A percentile compares a stretch with the other conserved stretches of the same genome.
Evolutionary conservation across 148 eudicot genomes (phyloP).

Genomic region (Silene uniflora): DNA sequence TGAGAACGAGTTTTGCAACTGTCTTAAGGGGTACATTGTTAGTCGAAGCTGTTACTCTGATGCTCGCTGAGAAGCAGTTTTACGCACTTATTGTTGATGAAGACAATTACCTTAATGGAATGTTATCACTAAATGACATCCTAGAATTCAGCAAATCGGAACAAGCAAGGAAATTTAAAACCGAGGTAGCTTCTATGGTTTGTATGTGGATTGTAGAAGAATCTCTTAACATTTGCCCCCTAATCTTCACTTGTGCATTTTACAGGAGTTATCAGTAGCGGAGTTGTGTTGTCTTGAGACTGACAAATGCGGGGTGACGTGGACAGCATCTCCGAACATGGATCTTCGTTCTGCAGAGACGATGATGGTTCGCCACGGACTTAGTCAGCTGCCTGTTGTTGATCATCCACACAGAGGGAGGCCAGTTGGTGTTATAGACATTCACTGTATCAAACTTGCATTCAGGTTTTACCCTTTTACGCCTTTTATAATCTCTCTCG

Average conservation of each 20-base stretch:
- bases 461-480: conserved; percentile 48
- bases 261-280: conserved; percentile 63
- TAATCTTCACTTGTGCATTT: conserved; percentile 6
- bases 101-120: conserved; percentile 41
- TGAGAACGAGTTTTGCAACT: conserved; percentile 68
- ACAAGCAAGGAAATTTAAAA: conserved; percentile 33
- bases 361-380: conserved; percentile 49
- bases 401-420: conserved; percentile 40
- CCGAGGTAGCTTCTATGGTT: conserved; percentile 39
- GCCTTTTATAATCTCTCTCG: neutral
- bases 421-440: conserved; percentile 78
- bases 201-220: neutral
- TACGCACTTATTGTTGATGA: conserved; percentile 66
- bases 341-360: conserved; percentile 53
- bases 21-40: conserved; percentile 47
- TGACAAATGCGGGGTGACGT: conserved; percentile 30
- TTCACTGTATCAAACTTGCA: conserved; percentile 66
- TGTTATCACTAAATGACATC: conserved; percentile 56
- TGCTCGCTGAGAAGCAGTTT: conserved; percentile 77
- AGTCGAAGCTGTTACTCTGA: conserved; percentile 54
- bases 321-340: conserved; percentile 63
- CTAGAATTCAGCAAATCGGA: conserved; percentile 50
- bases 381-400: conserved; percentile 68
- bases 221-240: neutral
- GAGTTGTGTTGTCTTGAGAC: conserved; percentile 40